Evolutionary conservation across 164 flowering plant species (phyloP).

Genomic region (Macadamia tetraphylla): DNA sequence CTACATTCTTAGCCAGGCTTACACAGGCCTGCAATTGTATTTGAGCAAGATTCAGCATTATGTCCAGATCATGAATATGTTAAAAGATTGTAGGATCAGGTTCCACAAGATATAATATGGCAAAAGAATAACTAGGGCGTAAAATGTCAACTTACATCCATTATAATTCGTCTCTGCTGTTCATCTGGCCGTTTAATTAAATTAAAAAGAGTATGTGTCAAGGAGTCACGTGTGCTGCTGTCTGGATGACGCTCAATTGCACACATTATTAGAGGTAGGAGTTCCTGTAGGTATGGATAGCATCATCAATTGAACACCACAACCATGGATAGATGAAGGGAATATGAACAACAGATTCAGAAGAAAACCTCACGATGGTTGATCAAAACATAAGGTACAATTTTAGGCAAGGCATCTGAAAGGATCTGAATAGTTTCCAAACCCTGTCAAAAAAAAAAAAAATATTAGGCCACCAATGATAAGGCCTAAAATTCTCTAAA

Average conservation of each 20-base stretch:
- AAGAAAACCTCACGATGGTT: slow-evolving; percentile 87
- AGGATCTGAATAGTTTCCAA: slow-evolving; percentile 85
- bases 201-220: slow-evolving; percentile 93
- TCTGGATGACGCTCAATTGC: slow-evolving; percentile 99
- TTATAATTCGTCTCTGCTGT: slow-evolving; percentile 84
- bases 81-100: slow-evolving; percentile 1
- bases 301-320: slow-evolving; percentile 5
- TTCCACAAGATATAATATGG: background rate
- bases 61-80: slow-evolving; percentile 5
- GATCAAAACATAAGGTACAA: slow-evolving; percentile 95
- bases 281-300: slow-evolving; percentile 51
- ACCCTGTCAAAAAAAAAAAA: slow-evolving; percentile 44
- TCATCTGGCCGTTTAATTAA: slow-evolving; percentile 98
- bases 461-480: slow-evolving; percentile 1
- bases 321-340: background rate
- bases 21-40: slow-evolving; percentile 80
- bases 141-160: slow-evolving; percentile 65
- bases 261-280: slow-evolving; percentile 98
- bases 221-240: slow-evolving; percentile 74
- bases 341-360: slow-evolving; percentile 1
- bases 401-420: slow-evolving; percentile 93
- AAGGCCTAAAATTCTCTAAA: background rate
- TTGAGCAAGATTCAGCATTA: slow-evolving; percentile 7
- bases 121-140: background rate
- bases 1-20: slow-evolving; percentile 85